Evolutionary conservation across 805 yeast genomes (phyloP), one percentile per base, ranked within the genome.

Genomic region (Ogataea trehaloabstinens): DNA sequence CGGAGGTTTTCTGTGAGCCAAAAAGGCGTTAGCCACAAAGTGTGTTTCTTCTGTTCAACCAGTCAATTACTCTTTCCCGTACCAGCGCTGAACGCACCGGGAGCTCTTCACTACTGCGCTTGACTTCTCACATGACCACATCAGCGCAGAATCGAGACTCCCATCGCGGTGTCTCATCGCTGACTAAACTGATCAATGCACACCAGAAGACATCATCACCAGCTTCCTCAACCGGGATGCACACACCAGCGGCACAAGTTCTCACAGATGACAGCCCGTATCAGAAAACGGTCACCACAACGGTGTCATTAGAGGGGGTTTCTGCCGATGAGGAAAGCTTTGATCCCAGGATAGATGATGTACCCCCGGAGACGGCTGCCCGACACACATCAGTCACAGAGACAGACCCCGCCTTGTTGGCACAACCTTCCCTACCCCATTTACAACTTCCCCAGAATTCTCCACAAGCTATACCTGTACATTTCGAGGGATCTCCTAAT

Each of bases 171-270:
- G 47, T 61, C 31, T 60, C 66, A 6, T 58, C 66, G 15, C 52
- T 64, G 38, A 61, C 68, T 8, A 55, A 56, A 40, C 51, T 64
- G 37, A 60, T 64, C 37, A 54, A 61, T 28, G 64, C 58, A 38
- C 62, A 56, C 30, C 62, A 56, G 30, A 46, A 40, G 21, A 38
- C 33, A 13, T 39, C 27, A 30, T 46, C 53, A 2, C 25, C 45
- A 6, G 34, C 49, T 8, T 45, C 53, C 4, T 41, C 54, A 6
- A 46, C 39, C n/a, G 40, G 49, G 16, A 44, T 52, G 12, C 31
- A 48, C 19, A 45, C 52, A 12, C 32, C 49, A 18, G 48, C 52
- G 10, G 28, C 49, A 2, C 40, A 40, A 22, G 38, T 38, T 13
- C 37, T 21, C 21, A 41, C 51, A 11, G 48, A 42, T 8, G 44